Evolutionary conservation across 2,329 filamentous ascomycete species (phyloP), one percentile per base, ranked within the genome.

Genomic region (Colletotrichum paranaense): DNA sequence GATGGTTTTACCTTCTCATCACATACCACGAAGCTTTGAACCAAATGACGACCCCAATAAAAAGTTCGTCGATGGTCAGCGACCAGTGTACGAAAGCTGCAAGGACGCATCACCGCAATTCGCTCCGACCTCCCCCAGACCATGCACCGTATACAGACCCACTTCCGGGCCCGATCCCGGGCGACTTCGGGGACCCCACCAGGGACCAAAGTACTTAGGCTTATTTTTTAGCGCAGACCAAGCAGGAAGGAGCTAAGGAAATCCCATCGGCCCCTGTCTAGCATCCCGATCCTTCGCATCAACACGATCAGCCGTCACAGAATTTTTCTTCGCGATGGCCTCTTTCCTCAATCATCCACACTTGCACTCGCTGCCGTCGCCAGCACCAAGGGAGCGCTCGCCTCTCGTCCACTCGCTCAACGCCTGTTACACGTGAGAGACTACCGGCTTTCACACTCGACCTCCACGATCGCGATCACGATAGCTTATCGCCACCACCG

Each of bases 221-320:
- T 28, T 24, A 28, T 16, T 28, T 55, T 14, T 35, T 38, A 26
- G 62, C 30, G 28, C 22, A n/a, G 11, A 35, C 22, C 3, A 38
- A 49, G 46, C 26, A 55, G 38, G 59, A 62, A 55, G 59, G 59
- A 62, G 59, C 59, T 12, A 64, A 64, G 62, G n/a, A 53, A 35
- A 55, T 55, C 52, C 11, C 22, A 16, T n/a, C 4, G 3, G 1
- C 8, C 53, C 16, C 24, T 16, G 53, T 24, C 38, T 19, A 53
- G 64, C 56, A 53, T 63, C 26, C 52, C 14, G 38, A 63, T 63
- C 30, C 64, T 62, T 24, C 52, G 60, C 55, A 42, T 9, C 28
- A 55, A 32, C 16, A 24, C 24, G 24, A n/a, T 49, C 26, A 16
- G 2, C 30, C 28, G 5, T 49, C 30, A n/a, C 0, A 2, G 12